These are phyloP conservation scores for Wickerhamiella occidentalis DNA, from an alignment of 805 yeast species.

Conservation along the genomic window DNA sequence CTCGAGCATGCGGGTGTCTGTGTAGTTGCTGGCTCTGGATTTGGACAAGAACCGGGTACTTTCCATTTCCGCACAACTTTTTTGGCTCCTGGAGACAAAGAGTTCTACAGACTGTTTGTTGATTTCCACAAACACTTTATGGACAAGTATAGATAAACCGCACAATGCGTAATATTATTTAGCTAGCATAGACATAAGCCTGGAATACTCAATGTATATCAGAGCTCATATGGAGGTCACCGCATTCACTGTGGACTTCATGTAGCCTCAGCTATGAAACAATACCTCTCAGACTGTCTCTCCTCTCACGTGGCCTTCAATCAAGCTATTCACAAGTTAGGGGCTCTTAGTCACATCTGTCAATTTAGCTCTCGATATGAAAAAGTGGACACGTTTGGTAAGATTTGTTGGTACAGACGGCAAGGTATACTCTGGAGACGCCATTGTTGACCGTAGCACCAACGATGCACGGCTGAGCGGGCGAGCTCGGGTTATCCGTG, in stretches of 20 bases:
- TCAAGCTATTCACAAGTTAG: no score
- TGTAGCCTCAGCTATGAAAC: neutral
- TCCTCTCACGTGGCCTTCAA: neutral
- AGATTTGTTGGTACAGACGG: slow-evolving; percentile 39
- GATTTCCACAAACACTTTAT: slow-evolving; percentile 67
- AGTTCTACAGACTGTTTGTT: slow-evolving; percentile 73
- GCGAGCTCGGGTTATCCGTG: slow-evolving; percentile 35
- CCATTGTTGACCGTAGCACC: slow-evolving; percentile 30
- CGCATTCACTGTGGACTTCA: neutral
- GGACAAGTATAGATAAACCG: slow-evolving; percentile 33
- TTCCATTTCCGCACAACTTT: slow-evolving; percentile 93
- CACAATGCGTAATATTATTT: neutral
- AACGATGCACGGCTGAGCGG: slow-evolving; percentile 32
- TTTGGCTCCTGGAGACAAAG: slow-evolving; percentile 77
- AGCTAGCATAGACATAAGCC: no score
- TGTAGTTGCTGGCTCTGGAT: slow-evolving; percentile 95
- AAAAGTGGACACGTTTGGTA: slow-evolving; percentile 28
- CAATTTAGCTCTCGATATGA: neutral
- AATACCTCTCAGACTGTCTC: neutral
- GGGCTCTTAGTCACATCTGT: neutral
- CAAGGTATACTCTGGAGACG: slow-evolving; percentile 37
- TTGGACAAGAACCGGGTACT: slow-evolving; percentile 84
- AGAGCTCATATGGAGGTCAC: no score
- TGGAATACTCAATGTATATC: no score
- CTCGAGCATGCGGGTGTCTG: slow-evolving; percentile 88